These are phyloP conservation scores for Luvunga scandens DNA, from an alignment of 345 rosid genomes.

Conservation along the genomic window DNA sequence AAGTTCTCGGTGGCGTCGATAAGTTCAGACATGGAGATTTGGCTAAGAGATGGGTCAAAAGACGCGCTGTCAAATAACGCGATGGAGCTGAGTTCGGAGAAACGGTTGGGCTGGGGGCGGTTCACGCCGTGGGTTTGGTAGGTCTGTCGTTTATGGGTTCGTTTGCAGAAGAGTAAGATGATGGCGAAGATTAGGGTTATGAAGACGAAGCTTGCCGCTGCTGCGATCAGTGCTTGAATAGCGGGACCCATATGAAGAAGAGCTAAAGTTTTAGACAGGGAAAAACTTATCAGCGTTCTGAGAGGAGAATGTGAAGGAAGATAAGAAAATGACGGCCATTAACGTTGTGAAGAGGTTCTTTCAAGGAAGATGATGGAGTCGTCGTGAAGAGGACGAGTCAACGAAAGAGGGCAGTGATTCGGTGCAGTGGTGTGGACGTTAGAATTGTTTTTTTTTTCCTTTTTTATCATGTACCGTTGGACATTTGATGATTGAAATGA, in stretches of 20 bases:
- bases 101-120: constrained; percentile 18
- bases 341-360: background rate
- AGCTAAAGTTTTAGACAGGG: background rate
- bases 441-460: background rate
- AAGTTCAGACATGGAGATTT: constrained; percentile 71
- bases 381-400: constrained; percentile 37
- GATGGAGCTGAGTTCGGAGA: constrained; percentile 19
- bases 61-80: constrained; percentile 38
- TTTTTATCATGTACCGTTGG: background rate
- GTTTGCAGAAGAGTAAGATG: constrained; percentile 28
- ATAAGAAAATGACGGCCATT: constrained; percentile 23
- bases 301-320: background rate
- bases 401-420: constrained; percentile 16
- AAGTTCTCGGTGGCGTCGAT: constrained; percentile 55
- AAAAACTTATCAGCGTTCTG: background rate
- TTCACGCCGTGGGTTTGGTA: constrained; percentile 12
- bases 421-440: constrained; percentile 5
- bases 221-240: constrained; percentile 23
- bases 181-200: constrained; percentile 22
- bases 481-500: too few relatives aligned
- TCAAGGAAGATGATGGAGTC: constrained; percentile 18
- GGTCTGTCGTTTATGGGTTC: background rate
- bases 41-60: constrained; percentile 55
- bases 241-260: constrained; percentile 4
- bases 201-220: constrained; percentile 25